Conservation (phyloP, 108 stramenopile genomes). For the Epipyxis sp. region DNA sequence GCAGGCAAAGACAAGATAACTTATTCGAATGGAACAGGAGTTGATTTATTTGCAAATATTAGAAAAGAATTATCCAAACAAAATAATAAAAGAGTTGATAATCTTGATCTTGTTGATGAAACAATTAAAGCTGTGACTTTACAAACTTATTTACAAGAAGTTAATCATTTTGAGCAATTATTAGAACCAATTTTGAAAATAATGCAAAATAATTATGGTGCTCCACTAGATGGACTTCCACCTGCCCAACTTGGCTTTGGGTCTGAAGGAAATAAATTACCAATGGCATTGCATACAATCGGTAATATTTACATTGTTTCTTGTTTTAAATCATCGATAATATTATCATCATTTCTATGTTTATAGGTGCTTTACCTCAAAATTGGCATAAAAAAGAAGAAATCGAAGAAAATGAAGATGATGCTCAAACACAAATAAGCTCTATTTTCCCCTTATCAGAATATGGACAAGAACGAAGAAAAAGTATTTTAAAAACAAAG, state of each 20-base stretch:
- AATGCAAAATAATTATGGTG: not conserved
- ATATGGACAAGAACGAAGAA: too few relatives aligned
- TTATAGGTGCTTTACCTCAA: too few relatives aligned
- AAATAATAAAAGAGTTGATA: not conserved
- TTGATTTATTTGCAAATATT: constrained; percentile 13
- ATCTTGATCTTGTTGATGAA: not conserved
- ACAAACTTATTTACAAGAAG: constrained; percentile 24
- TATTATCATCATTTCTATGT: too few relatives aligned
- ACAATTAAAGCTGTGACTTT: constrained; percentile 1
- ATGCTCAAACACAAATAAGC: too few relatives aligned
- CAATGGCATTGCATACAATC: not conserved
- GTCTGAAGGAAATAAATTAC: not conserved
- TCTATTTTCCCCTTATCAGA: too few relatives aligned
- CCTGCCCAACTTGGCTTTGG: constrained; percentile 3
- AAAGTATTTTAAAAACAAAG: too few relatives aligned
- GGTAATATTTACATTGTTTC: too few relatives aligned
- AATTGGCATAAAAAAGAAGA: too few relatives aligned
- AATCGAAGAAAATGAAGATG: too few relatives aligned
- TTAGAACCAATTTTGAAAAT: not conserved
- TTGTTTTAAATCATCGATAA: too few relatives aligned
- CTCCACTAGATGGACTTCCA: not conserved
- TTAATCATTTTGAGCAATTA: constrained; percentile 21
- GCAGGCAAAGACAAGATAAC: constrained; percentile 8
- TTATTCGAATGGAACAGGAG: not conserved
- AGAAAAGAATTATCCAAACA: not conserved